Evolutionary conservation across 202 grass and related monocot species (phyloP).

Genomic region (Schoenoplectus tabernaemontani): DNA sequence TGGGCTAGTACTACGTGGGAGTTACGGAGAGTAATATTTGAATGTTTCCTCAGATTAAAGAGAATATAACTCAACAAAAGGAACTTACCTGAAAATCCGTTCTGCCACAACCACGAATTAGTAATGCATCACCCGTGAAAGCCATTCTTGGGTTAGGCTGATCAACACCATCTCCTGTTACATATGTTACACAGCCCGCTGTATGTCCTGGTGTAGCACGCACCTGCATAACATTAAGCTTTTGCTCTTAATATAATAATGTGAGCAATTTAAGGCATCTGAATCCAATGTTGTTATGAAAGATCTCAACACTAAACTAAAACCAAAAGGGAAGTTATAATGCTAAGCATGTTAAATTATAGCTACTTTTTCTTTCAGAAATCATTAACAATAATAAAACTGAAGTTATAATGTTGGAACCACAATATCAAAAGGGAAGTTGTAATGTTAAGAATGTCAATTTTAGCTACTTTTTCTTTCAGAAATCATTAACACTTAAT

Average conservation of each 20-base stretch:
- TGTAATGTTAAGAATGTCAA: not conserved
- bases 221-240: constrained; percentile 35
- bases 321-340: not conserved
- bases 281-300: not conserved
- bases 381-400: not conserved
- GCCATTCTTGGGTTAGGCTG: constrained; percentile 86
- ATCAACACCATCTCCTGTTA: constrained; percentile 63
- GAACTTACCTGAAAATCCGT: constrained; percentile 88
- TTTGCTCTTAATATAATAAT: not conserved
- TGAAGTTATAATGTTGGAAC: too few relatives aligned
- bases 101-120: constrained; percentile 89
- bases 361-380: not conserved
- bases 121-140: constrained; percentile 86
- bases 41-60: not conserved
- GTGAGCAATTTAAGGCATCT: not conserved
- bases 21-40: too few relatives aligned
- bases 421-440: not conserved
- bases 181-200: constrained; percentile 79
- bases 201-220: constrained; percentile 92
- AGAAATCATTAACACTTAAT: not conserved
- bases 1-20: not conserved
- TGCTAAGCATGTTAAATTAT: not conserved
- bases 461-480: not conserved
- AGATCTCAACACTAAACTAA: not conserved
- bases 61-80: not conserved